Evolutionary conservation across 371 early-diverging fungal species (phyloP), one percentile per base, ranked within the genome.

Genomic region (Mucor plumbeus): DNA sequence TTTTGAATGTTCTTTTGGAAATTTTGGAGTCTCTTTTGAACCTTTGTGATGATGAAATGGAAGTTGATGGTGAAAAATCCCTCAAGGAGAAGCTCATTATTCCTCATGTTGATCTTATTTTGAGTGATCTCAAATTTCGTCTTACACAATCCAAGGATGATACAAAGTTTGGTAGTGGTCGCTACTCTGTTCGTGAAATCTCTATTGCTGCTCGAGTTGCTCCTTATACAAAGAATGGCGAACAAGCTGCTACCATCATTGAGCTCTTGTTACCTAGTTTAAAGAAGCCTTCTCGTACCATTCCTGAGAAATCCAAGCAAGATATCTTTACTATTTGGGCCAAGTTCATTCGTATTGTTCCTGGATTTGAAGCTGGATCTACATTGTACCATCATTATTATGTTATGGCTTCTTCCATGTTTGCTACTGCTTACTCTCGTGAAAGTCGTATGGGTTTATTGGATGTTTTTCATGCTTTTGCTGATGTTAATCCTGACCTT

Each of bases 231-330:
- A 84, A 88, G 44, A 75, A 85, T 56, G 85, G 90, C 34, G 84
- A 86, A 31, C 88, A 88, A 62, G 91, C 92, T 5, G 73, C 79
- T 48, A 80, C 82, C 56, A 77, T 97, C 40, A 74, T 96, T 21
- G 89, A 89, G 9, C 82, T 97, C n/a, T 68, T 99, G 68, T 67
- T 94, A 55, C 98, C 98, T 21, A 88, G 88, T 70, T 74, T 97
- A 44, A 88, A 88, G 62, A 90, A 90, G 61, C 87, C 91, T 17
- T 74, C 83, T 57, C 81, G 87, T 38, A 63, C 83, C 0, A 90
- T 97, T 4, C 88, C 93, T 0, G 96, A 95, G 76, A 76, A 81
- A 48, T 89, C 90, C 38, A 97, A 98, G 81, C 85, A 84, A 17
- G 89, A 96, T 48, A 92, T 99, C 38, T 81, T 97, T 50, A 72